Base-by-base conservation (phyloP, 179 eudicot genomes). In the Nepenthes alata region DNA sequence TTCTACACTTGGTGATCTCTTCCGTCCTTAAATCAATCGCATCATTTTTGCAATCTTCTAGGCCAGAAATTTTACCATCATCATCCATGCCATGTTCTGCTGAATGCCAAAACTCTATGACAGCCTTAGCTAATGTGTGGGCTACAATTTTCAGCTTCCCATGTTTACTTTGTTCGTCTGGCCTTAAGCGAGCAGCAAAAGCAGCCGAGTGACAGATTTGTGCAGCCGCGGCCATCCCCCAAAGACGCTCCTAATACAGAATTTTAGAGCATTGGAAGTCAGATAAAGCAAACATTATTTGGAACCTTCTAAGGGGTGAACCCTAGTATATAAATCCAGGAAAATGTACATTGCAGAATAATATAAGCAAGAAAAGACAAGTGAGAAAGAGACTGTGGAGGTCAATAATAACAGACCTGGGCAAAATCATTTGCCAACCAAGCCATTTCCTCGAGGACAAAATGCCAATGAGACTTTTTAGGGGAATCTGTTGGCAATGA, bases 401-500 rank as follows among this genome's bases (percentile, higher is more conserved):
- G 52, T 37, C 47, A 11, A 5, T 61, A 48, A 10, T 25, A 38
- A 57, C 69, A 80, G 65, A 91, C 98, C 96, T 91, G 98, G 6
- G 89, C 80, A 69, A 89, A 91, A 80, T 91, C 98, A 83, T 91
- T 91, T 4, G 98, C 96, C 83, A 89, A 56, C 98, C 98, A 91
- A 67, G 85, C 68, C 95, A 91, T 89, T 72, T 91, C 98, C 75
- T 89, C 98, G 58, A 91, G 80, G 50, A 91, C 96, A 77, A 81
- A 83, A 68, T 78, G 88, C 98, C 98, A 91, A 4, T 86, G 93
- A 61, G 89, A 75, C 72, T 80, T 86, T 37, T 41, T 77, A 52
- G 69, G 76, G 53, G 70, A 73, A 68, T 78, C 81, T 55, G n/a
- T 51, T 2, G 80, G 80, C 50, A 71, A 52, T 25, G 70, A 70